Base-by-base conservation (phyloP, 768 basidiomycete genomes). In the Paxillus ammoniavirescens region DNA sequence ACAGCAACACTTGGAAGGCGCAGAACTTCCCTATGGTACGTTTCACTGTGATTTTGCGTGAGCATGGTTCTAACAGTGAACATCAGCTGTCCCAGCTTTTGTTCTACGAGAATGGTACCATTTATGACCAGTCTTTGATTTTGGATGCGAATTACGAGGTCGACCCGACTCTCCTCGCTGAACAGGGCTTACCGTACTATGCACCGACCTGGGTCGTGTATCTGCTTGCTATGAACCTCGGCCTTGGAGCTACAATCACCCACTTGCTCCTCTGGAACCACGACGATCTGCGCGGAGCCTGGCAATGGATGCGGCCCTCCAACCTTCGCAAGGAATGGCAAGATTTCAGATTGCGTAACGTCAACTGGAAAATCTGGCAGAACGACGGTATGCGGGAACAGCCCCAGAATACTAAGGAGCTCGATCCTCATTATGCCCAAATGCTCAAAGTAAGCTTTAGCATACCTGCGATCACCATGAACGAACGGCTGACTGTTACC, bases 11-110 rank as follows among this genome's bases (percentile, higher is more conserved):
- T 10, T 86, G 83, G 84, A 65, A 78, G 42, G 78, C 77, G 1
- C 77, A 81, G 60, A 77, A 73, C 59, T 83, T 86, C 71, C 84
- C 84, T 1, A 84, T 84, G 69, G 74, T 76, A 59, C 33, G 66
- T 50, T 1, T 82, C 75, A 63, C 61, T 63, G 46, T 38, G 0
- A 9, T 15, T 38, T 26, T 8, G 7, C 12, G 3, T 15, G 15
- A 7, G 15, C 14, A 37, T 5, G 2, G 3, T 15, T 26, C 31
- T 60, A 15, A 55, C 31, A 30, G 5, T n/a, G 12, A 58, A 74
- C 8, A 26, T 2, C 28, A 69, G 68, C 65, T 82, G 14, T 77
- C 78, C 2, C 81, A 82, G 56, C 64, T 70, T 5, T 61, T 82
- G 12, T 82, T 78, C 62, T 75, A 78, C 56, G 72, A 77, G 59